A percentile compares a stretch with the other conserved stretches of the same genome.
Conservation (phyloP, 345 rosid genomes). For the Clarkia xantiana region DNA sequence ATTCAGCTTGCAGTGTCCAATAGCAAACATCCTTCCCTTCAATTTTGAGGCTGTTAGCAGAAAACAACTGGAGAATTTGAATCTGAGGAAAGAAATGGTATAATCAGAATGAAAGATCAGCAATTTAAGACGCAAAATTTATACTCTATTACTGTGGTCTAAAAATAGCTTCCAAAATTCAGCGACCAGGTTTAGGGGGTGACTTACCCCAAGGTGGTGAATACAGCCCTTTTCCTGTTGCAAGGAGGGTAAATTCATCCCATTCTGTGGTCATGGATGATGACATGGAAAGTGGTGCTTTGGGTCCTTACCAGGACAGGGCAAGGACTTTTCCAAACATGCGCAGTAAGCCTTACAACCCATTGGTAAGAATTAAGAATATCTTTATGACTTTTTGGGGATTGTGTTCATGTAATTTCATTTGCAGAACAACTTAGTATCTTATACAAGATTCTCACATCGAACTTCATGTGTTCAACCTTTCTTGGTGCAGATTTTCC, state of each 20-base stretch:
- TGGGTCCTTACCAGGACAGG: slow-evolving; percentile 65
- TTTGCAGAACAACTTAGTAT: background rate
- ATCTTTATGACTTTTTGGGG: background rate
- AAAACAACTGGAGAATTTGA: too few relatives aligned
- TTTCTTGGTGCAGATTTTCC: slow-evolving; percentile 51
- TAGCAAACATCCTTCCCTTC: too few relatives aligned
- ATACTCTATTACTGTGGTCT: too few relatives aligned
- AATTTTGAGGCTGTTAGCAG: too few relatives aligned
- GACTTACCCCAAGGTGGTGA: slow-evolving; percentile 29
- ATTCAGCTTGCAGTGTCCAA: too few relatives aligned
- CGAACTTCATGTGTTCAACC: too few relatives aligned
- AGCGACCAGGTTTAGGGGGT: slow-evolving; percentile 31
- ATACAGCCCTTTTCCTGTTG: slow-evolving; percentile 18
- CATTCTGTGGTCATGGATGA: slow-evolving; percentile 71
- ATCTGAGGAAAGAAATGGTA: too few relatives aligned
- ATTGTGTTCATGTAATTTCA: background rate
- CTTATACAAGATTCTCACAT: background rate
- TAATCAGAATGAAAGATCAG: too few relatives aligned
- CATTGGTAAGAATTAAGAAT: slow-evolving; percentile 30
- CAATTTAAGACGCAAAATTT: too few relatives aligned
- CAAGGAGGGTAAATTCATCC: slow-evolving; percentile 37
- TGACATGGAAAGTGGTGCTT: slow-evolving; percentile 63
- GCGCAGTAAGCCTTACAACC: slow-evolving; percentile 71
- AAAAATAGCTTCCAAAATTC: slow-evolving; percentile 16
- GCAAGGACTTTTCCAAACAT: slow-evolving; percentile 80